Evolutionary conservation across 2,329 filamentous ascomycete species (phyloP).

Genomic region (Arthrinium phaeospermum): DNA sequence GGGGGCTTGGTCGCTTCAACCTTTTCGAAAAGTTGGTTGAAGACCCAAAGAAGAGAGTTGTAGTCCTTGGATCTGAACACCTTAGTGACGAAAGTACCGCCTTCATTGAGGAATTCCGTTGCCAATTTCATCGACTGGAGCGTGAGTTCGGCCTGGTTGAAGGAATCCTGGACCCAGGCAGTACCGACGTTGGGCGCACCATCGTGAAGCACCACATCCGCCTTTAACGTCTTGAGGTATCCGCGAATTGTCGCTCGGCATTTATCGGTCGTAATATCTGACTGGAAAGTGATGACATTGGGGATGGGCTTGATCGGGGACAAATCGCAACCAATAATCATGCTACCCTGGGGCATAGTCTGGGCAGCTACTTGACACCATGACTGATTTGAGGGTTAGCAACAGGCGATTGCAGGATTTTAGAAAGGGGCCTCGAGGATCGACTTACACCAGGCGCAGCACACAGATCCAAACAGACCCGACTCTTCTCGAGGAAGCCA

Average conservation of each 20-base stretch:
- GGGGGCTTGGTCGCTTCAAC: constrained; percentile 98
- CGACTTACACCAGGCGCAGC: constrained; percentile 76
- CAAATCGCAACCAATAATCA: constrained; percentile 95
- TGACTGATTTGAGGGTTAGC: constrained; percentile 60
- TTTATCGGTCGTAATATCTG: constrained; percentile 97
- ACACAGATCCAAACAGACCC: constrained; percentile 95
- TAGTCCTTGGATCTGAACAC: constrained; percentile 98
- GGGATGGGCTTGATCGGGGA: constrained; percentile 96
- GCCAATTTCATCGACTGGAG: constrained; percentile 91
- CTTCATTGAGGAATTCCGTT: constrained; percentile 87
- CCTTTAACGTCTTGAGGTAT: constrained; percentile 95
- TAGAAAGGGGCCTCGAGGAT: not conserved
- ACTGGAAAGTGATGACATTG: constrained; percentile 92
- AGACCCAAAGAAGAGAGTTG: constrained; percentile 93
- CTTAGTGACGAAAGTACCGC: constrained; percentile 95
- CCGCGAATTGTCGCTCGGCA: constrained; percentile 87
- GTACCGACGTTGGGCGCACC: constrained; percentile 98
- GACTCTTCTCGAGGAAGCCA: constrained; percentile 96
- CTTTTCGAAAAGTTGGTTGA: constrained; percentile 93
- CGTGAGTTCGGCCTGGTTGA: constrained; percentile 93
- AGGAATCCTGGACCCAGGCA: constrained; percentile 97
- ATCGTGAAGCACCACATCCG: constrained; percentile 93
- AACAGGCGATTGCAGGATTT: not conserved
- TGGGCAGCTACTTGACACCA: constrained; percentile 98
- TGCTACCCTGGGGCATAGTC: constrained; percentile 86